These are phyloP conservation scores for Picea glauca DNA, from an alignment of 75 land plant genomes.

Conservation along the genomic window DNA sequence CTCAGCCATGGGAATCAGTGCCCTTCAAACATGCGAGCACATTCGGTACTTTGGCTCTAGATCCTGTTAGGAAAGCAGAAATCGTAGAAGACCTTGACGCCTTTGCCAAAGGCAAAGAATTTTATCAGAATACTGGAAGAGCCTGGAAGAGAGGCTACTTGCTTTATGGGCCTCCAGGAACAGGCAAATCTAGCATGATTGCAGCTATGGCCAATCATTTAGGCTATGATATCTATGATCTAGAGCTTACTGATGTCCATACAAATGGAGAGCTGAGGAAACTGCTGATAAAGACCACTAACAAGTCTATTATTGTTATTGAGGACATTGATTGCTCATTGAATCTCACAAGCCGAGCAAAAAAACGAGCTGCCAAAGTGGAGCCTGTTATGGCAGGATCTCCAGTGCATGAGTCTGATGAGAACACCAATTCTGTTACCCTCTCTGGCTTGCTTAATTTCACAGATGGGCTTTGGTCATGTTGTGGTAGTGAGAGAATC, in stretches of 20 bases:
- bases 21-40: constrained; percentile 91
- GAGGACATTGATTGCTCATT: constrained; percentile 91
- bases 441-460: constrained; percentile 82
- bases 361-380: constrained; percentile 9
- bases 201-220: constrained; percentile 91
- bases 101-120: constrained; percentile 56
- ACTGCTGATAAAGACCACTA: constrained; percentile 72
- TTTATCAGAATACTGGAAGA: constrained; percentile 72
- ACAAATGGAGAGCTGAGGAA: constrained; percentile 80
- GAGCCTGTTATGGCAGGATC: not conserved
- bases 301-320: constrained; percentile 83
- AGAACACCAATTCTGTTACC: constrained; percentile 47
- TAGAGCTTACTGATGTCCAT: constrained; percentile 79
- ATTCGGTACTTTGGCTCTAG: constrained; percentile 82
- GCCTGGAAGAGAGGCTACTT: constrained; percentile 93
- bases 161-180: constrained; percentile 88
- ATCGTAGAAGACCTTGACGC: constrained; percentile 67
- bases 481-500: constrained; percentile 85
- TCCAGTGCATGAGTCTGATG: not conserved
- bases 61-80: constrained; percentile 52
- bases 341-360: constrained; percentile 22
- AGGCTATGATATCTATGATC: constrained; percentile 79
- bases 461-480: constrained; percentile 90
- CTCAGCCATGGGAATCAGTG: constrained; percentile 77
- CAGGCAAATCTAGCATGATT: constrained; percentile 94